A percentile compares a stretch with the other conserved stretches of the same genome.
Evolutionary conservation across 306 rosid species (phyloP).

Genomic region (Heteromeles arbutifolia): DNA sequence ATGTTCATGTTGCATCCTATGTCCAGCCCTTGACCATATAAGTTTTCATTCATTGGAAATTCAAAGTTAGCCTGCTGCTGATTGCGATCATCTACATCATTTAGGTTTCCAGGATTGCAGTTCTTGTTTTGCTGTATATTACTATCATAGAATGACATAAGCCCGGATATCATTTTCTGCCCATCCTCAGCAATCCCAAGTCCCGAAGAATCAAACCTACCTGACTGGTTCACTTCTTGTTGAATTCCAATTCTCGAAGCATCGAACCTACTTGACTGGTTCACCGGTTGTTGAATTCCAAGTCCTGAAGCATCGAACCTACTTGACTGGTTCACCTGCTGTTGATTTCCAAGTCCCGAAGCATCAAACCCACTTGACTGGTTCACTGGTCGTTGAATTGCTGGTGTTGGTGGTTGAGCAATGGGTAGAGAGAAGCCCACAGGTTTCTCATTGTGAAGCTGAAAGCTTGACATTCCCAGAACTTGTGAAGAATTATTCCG

Average conservation of each 20-base stretch:
- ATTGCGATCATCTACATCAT: not conserved
- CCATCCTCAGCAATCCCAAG: slow-evolving; percentile 38
- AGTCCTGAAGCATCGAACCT: slow-evolving; percentile 1
- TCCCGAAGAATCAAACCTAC: not conserved
- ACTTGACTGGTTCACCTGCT: too few relatives aligned
- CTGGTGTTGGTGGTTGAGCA: slow-evolving; percentile 21
- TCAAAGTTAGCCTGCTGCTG: slow-evolving; percentile 17
- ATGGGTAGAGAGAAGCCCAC: slow-evolving; percentile 16
- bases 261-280: too few relatives aligned
- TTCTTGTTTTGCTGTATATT: slow-evolving; percentile 26
- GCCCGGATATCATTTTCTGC: slow-evolving; percentile 40
- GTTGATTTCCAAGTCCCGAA: not conserved
- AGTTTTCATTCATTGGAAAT: slow-evolving; percentile 24
- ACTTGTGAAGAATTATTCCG: slow-evolving; percentile 23
- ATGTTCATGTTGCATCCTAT: slow-evolving; percentile 15
- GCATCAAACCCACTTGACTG: slow-evolving; percentile 11
- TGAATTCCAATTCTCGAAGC: not conserved
- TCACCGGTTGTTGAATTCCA: too few relatives aligned
- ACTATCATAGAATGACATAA: slow-evolving; percentile 38
- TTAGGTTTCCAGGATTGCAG: slow-evolving; percentile 12
- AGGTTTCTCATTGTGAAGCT: slow-evolving; percentile 17
- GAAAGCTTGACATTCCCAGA: slow-evolving; percentile 28
- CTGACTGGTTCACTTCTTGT: not conserved
- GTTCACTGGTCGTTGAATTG: slow-evolving; percentile 5
- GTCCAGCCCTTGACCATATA: slow-evolving; percentile 17